Evolutionary conservation across 768 basidiomycete genomes (phyloP), one percentile per base, ranked within the genome.

Genomic region (Pisolithus marmoratus): DNA sequence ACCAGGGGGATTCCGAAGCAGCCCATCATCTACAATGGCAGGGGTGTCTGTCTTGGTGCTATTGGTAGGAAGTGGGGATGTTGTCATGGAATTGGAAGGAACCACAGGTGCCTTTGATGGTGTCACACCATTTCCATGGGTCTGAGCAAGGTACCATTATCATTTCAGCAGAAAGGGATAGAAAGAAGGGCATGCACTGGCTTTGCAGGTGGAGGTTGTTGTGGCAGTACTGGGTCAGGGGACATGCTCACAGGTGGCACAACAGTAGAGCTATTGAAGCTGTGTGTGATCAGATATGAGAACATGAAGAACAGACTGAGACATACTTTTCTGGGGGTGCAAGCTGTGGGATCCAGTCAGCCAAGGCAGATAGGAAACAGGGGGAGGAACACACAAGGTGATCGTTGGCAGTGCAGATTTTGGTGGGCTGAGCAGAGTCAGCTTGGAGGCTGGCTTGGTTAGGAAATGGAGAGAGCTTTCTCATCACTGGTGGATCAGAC

Each of bases 1-100:
- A 84, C 78, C 8, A 84, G n/a, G 60, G 4, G 77, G n/a, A 84
- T 81, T 29, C 83, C 83, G 57, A 88, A 87, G n/a, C 86, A 74
- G 65, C 48, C 85, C 85, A 23, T 66, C 51, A 53, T 84, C 82
- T 4, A 62, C 8, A 46, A 57, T 38, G 9, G 55, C 24, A 14
- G 54, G 31, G 20, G 46, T 5, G 26, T 41, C 53, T 8, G 57
- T 29, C 3, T 54, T 24, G 2, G 50, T 45, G 5, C 38, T n/a
- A 20, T 50, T 15, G 17, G 54, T 22, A 37, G 54, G 7, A 40
- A 37, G 38, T 8, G 34, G 49, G 0, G 23, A 14, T 23, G 23
- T 23, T 24, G 8, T 20, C 5, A 23, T 4, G 14, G 45, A n/a
- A 14, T 37, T 23, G n/a, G 26, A n/a, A 46, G 45, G 45, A 7